These are phyloP conservation scores for Podospora comata DNA, from an alignment of 495 filamentous ascomycete genomes.

Conservation along the genomic window DNA sequence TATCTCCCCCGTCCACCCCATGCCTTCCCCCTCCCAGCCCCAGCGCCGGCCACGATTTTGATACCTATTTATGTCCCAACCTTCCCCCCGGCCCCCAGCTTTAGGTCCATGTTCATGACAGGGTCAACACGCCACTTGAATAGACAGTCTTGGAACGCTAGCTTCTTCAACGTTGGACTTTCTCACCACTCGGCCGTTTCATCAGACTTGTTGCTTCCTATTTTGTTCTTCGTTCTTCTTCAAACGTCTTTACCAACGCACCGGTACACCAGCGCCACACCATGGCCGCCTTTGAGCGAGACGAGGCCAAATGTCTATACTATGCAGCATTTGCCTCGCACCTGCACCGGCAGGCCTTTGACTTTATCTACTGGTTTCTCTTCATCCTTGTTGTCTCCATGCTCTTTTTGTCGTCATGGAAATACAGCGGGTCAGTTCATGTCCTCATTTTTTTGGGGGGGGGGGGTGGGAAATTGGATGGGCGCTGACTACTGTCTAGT, in stretches of 20 bases:
- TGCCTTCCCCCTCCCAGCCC: background rate
- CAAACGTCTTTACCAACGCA: background rate
- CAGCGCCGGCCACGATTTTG: background rate
- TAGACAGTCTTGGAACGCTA: slow-evolving; percentile 11
- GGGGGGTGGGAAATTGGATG: background rate
- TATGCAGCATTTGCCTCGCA: slow-evolving; percentile 46
- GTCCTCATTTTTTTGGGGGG: background rate
- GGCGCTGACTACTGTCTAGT: slow-evolving; percentile 15
- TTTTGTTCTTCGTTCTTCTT: slow-evolving; percentile 6
- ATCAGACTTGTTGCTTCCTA: background rate
- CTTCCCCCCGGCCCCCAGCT: background rate
- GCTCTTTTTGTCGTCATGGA: slow-evolving; percentile 40
- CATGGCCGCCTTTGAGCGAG: slow-evolving; percentile 8
- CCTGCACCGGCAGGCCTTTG: slow-evolving; percentile 40
- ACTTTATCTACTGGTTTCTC: slow-evolving; percentile 47
- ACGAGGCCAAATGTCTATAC: slow-evolving; percentile 33
- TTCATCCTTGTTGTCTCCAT: slow-evolving; percentile 41
- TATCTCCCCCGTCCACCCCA: slow-evolving; percentile 10
- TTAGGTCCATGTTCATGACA: slow-evolving; percentile 6
- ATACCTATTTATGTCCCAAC: slow-evolving; percentile 14
- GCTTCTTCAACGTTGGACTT: slow-evolving; percentile 16
- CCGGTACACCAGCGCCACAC: background rate
- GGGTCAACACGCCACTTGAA: slow-evolving; percentile 12
- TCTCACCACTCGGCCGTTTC: slow-evolving; percentile 5
- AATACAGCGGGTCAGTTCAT: slow-evolving; percentile 40